Base-by-base conservation (phyloP, 257 asterid genomes). In the Solanum paucissectum region DNA sequence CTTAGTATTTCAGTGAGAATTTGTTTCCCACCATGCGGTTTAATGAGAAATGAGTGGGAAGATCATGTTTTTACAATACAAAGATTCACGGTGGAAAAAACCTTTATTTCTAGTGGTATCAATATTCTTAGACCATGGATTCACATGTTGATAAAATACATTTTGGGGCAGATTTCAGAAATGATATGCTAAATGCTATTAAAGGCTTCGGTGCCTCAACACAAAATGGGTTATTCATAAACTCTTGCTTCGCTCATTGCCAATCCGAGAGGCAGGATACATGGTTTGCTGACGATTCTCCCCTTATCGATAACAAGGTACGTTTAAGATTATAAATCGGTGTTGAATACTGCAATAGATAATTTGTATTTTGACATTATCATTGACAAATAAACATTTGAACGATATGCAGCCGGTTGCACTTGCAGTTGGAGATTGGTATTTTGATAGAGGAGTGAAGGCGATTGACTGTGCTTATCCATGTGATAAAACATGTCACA, bases 361-460 rank as follows among this genome's bases (percentile, higher is more conserved):
- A 79, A 38, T 68, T 84, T 16, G 16, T 9, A 4, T 58, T 7
- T 85, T 8, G 29, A 62, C 60, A 85, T 64, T 5, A 64, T 2
- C 25, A 38, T 64, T 84, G 76, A 64, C 38, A 36, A 36, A 79
- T 18, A 64, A 84, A 40, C 44, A 79, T 27, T 60, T 62, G 34
- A 69, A 34, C 71, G 9, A 85, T 83, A 12, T 90, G 91, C 98
- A 96, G 99, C 91, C 92, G 6, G 86, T 96, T 37, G 99, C 98
- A 42, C 88, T 91, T 44, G 96, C 98, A 1, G 99, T 97, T 64
- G 98, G 99, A 36, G 96, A 96, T 86, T 97, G 99, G 99, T 97
- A 90, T 52, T 96, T 94, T 25, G 96, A 90, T 36, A 94, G 99
- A 55, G 86, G 87, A 23, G 75, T 89, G 32, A 93, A 89, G 91